Conservation (phyloP, 2,329 filamentous ascomycete genomes). For the Fusarium nisikadoi region DNA sequence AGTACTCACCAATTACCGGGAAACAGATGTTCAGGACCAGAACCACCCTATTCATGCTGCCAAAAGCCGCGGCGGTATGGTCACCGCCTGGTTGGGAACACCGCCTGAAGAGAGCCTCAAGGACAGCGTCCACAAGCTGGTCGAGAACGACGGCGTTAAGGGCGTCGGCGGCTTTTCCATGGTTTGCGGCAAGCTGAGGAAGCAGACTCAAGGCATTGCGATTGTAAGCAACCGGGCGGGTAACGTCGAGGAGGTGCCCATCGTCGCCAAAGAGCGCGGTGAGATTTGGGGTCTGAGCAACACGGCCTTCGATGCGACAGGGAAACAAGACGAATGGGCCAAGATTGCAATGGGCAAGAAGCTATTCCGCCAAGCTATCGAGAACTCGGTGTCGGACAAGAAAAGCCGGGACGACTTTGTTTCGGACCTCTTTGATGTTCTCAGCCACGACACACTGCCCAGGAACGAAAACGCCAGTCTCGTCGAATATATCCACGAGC, state of each 20-base stretch:
- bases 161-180: conserved; percentile 75
- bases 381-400: conserved; percentile 51
- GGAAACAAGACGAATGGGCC: conserved; percentile 63
- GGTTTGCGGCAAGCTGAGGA: conserved; percentile 69
- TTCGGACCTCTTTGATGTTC: conserved; percentile 62
- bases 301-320: conserved; percentile 61
- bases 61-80: conserved; percentile 71
- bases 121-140: conserved; percentile 63
- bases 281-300: conserved; percentile 72
- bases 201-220: conserved; percentile 62
- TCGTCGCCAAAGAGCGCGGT: conserved; percentile 63
- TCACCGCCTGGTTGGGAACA: conserved; percentile 69
- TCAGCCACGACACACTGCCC: conserved; percentile 69
- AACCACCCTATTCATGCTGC: conserved; percentile 64
- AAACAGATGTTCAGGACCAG: conserved; percentile 61
- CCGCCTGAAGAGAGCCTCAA: conserved; percentile 59
- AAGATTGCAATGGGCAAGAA: conserved; percentile 67
- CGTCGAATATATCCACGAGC: conserved; percentile 62
- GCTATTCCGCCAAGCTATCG: conserved; percentile 57
- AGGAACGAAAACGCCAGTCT: conserved; percentile 55
- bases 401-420: conserved; percentile 60
- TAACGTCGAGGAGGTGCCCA: conserved; percentile 64
- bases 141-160: conserved; percentile 63
- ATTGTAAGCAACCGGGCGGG: conserved; percentile 71
- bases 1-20: conserved; percentile 74